Base-by-base conservation (phyloP, 805 yeast species). In the Candida coleopterorum region DNA sequence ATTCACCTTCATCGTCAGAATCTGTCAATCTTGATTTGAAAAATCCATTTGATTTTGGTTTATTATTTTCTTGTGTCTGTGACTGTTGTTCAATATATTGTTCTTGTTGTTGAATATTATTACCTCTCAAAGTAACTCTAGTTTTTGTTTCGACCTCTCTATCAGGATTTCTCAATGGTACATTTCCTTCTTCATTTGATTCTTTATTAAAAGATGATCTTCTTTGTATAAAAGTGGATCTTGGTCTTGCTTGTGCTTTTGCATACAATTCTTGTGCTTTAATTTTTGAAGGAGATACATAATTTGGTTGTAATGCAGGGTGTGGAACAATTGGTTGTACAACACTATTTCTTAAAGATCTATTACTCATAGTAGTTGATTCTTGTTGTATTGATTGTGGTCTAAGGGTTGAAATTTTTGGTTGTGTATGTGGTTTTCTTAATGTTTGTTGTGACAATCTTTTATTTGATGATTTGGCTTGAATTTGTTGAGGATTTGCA, bases 21-120 rank as follows among this genome's bases (percentile, higher is more conserved):
- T 81, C 87, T 4, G 64, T 66, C 43, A 79, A 72, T 46, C 85
- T 65, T 1, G 86, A 79, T 39, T 60, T 71, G 55, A 67, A 73
- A 1, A 56, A 58, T 15, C 41, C 29, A 18, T 25, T 20, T 15
- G 34, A 20, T 22, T 25, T 15, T 10, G 23, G 33, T n/a, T 25
- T 35, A 4, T 18, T 20, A 4, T 18, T 20, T 3, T 25, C 24
- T 22, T 18, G 25, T 3, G 34, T 15, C 6, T 27, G 35, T 7
- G 29, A 26, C 14, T 18, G 15, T 18, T 29, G 29, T n/a, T n/a
- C n/a, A n/a, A n/a, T n/a, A n/a, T n/a, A n/a, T n/a, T n/a, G n/a
- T n/a, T n/a, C n/a, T 8, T 25, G 25, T 4, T 33, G 22, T 18
- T 29, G 23, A 23, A 11, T 25, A 12, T 24, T 24, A 6, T 21